Conservation (phyloP, 148 eudicot genomes). For the Dysphania ambrosioides region DNA sequence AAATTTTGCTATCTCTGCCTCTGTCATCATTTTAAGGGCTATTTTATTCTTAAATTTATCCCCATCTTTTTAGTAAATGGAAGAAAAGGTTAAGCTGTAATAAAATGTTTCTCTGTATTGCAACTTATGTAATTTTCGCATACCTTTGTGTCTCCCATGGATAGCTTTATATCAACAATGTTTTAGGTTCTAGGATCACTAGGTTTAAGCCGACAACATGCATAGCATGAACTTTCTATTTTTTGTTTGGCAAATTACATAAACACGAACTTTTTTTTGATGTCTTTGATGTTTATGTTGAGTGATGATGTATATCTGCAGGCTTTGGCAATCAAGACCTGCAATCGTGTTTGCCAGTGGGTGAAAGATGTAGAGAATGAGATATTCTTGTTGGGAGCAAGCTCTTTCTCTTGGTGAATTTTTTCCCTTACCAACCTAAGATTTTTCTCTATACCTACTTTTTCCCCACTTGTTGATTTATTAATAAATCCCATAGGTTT, state of each 20-base stretch:
- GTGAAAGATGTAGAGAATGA: constrained; percentile 94
- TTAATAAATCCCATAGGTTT: constrained; percentile 1
- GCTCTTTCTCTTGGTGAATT: constrained; percentile 85
- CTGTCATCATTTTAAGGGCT: neutral
- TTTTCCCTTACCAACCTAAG: constrained; percentile 8
- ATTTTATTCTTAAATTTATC: neutral
- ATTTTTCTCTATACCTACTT: neutral
- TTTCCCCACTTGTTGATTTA: neutral
- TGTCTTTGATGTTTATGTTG: neutral
- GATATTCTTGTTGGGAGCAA: constrained; percentile 83
- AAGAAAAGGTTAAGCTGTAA: neutral
- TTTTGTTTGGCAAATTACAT: no score
- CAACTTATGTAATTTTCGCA: no score
- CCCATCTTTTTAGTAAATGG: neutral
- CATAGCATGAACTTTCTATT: no score
- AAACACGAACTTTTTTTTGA: neutral
- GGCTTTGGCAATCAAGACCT: constrained; percentile 90
- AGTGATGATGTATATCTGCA: constrained; percentile 35
- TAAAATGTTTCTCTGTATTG: neutral
- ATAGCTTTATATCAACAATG: neutral
- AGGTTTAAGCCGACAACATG: no score
- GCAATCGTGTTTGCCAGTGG: constrained; percentile 94
- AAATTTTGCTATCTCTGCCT: neutral
- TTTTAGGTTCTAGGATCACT: neutral
- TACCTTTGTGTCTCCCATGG: neutral